Conservation (phyloP, 176 grass and related monocot genomes). For the Carex pumila region DNA sequence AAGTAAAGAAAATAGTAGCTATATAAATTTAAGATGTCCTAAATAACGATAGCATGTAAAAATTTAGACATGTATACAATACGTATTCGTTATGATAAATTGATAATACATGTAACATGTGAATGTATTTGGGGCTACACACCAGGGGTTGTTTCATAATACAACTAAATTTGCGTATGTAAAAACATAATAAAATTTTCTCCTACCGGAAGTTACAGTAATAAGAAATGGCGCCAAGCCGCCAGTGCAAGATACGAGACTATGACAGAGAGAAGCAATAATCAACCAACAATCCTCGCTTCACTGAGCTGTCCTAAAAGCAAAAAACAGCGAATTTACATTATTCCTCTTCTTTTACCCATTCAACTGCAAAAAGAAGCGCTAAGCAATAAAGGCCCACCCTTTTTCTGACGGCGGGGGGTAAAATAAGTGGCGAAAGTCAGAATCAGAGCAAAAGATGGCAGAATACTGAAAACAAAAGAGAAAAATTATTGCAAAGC, state of each 20-base stretch:
- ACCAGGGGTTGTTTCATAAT: not conserved
- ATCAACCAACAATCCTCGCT: constrained; percentile 60
- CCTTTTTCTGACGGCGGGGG: constrained; percentile 2
- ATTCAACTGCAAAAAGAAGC: not conserved
- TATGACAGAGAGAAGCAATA: constrained; percentile 1
- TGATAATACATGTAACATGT: too few species aligned
- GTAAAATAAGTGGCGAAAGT: constrained; percentile 6
- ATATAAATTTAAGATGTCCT: too few species aligned
- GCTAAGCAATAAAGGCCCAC: not conserved
- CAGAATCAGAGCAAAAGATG: constrained; percentile 3
- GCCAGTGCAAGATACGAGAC: not conserved
- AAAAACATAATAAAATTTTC: not conserved
- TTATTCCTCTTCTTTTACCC: not conserved
- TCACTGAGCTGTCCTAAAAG: constrained; percentile 47
- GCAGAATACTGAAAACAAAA: not conserved
- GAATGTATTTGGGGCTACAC: too few species aligned
- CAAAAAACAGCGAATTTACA: constrained; percentile 13
- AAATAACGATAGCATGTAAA: too few species aligned
- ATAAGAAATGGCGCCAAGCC: constrained; percentile 64
- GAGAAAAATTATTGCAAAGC: constrained; percentile 8
- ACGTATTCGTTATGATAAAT: too few species aligned
- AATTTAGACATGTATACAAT: too few species aligned
- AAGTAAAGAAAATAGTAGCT: too few species aligned
- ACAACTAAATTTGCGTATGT: not conserved
- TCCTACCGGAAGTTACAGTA: not conserved